Conservation (phyloP, 345 rosid species). For the Litchi chinensis region DNA sequence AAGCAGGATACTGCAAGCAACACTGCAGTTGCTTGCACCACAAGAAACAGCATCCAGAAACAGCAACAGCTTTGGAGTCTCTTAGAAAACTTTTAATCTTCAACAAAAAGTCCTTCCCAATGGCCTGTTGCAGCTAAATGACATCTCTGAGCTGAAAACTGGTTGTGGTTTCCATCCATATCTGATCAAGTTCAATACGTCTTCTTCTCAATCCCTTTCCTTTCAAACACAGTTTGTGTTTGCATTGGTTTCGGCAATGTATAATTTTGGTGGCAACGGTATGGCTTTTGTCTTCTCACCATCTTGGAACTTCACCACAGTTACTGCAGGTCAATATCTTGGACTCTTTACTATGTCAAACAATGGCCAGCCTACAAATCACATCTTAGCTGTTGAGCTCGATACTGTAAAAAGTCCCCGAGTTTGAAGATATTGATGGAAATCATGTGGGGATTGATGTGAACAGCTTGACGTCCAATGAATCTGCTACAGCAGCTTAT, state of each 20-base stretch:
- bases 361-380: not conserved
- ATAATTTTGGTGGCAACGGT: conserved; percentile 1
- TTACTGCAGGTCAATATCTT: conserved; percentile 20
- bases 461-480: conserved; percentile 38
- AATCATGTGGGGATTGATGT: conserved; percentile 65
- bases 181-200: no score
- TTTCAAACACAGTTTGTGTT: conserved; percentile 44
- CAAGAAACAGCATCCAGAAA: no score
- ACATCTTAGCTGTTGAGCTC: conserved; percentile 50
- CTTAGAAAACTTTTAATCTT: no score
- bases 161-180: no score
- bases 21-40: no score
- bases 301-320: conserved; percentile 10
- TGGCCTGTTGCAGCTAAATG: conserved; percentile 63
- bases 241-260: conserved; percentile 33
- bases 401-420: conserved; percentile 43
- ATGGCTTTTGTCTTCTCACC: conserved; percentile 26
- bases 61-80: no score
- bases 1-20: no score
- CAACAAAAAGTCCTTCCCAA: not conserved
- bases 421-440: conserved; percentile 42
- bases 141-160: conserved; percentile 31
- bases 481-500: conserved; percentile 42
- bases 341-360: not conserved
- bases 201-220: no score